These are phyloP conservation scores for Leishmania aethiopica DNA, from an alignment of 208 protist species.

Conservation along the genomic window DNA sequence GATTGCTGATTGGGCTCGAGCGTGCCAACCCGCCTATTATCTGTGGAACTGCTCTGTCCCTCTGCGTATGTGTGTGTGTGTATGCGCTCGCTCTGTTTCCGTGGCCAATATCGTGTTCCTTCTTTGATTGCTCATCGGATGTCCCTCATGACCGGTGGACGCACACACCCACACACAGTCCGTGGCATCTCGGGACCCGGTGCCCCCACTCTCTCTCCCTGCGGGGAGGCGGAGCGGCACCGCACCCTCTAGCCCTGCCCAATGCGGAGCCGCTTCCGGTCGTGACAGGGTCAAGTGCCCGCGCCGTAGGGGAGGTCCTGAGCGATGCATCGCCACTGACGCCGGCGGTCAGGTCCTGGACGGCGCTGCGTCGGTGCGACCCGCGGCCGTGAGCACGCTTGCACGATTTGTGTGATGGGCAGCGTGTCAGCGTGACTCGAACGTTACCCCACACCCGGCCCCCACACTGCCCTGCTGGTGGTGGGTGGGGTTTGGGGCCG, in stretches of 20 bases:
- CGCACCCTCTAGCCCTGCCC: background rate
- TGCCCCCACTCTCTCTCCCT: background rate
- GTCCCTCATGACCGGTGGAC: background rate
- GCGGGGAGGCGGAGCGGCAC: too few species aligned
- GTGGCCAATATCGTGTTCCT: background rate
- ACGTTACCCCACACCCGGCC: background rate
- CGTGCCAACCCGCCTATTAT: too few species aligned
- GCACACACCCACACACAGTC: background rate
- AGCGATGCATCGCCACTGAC: too few species aligned
- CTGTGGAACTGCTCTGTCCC: too few species aligned
- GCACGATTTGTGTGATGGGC: background rate
- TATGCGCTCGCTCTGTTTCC: background rate
- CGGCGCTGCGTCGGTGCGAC: background rate
- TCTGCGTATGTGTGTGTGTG: slow-evolving; percentile 1
- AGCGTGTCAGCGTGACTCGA: background rate
- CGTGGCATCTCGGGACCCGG: background rate
- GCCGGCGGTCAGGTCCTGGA: background rate
- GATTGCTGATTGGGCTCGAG: too few species aligned
- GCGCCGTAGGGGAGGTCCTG: too few species aligned
- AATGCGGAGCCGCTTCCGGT: background rate
- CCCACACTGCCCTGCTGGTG: background rate
- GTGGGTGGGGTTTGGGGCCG: background rate
- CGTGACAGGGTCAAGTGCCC: background rate
- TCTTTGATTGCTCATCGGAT: background rate
- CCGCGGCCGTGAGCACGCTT: background rate